Evolutionary conservation across 208 protist genomes (phyloP), one percentile per base, ranked within the genome.

Genomic region (Leishmania turanica): DNA sequence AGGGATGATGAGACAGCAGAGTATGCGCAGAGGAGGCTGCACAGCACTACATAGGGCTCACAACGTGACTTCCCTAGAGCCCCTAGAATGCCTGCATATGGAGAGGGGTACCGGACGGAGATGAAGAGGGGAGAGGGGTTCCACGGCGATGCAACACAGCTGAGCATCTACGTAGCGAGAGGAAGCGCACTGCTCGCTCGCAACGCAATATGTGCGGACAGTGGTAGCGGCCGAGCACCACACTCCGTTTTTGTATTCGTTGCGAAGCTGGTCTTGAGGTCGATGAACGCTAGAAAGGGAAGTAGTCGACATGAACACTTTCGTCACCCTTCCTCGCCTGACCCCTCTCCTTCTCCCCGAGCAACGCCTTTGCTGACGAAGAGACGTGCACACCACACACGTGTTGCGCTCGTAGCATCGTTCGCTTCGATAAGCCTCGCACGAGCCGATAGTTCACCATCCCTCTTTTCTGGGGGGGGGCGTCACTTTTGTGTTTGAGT

Each of bases 141-240:
- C 21, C 13, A 19, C 51, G 42, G 42, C 8, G 69, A 31, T 53
- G 11, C 45, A 53, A 21, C 34, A 31, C 69, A 34, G 8, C 40
- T 47, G 47, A 51, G 45, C 9, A 19, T 31, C 45, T 8, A 73
- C 6, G 17, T 34, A 31, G 11, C 40, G 69, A 54, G 69, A 53
- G 40, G 69, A 73, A 51, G 69, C 45, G 13, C 69, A 73, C 69
- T 73, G 69, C 69, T 21, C 45, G 45, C 27, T 47, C 27, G 42
- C 21, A 53, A 53, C 6, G 45, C 69, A 51, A 15, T 51, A 8
- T 73, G 69, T 54, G 69, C 37, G 45, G 40, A 17, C 9, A 24
- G 17, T 15, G 40, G 69, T 53, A 51, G 69, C 24, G 45, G 11
- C 42, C 21, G 21, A 24, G 27, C 69, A 51, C 42, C 13, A 27